phyloP scores from a whole-genome alignment of 139 green algal genomes.

The Desmodesmus armatus region DNA sequence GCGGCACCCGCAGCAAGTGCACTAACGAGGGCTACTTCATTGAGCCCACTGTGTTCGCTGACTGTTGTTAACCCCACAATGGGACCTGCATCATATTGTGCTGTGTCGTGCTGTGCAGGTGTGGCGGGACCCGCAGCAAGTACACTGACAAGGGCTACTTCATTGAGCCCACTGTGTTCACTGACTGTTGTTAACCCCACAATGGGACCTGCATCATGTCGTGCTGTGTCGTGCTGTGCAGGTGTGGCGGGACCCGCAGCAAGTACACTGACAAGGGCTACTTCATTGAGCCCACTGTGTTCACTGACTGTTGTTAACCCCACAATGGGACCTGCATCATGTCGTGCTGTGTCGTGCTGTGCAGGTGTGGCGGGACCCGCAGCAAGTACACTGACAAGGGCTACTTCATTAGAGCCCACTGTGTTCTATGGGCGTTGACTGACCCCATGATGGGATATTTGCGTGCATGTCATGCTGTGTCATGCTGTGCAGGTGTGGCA shows the following conservation, averaged over 20 bases:
- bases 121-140: conserved; percentile 51
- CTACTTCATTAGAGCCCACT: conserved; percentile 80
- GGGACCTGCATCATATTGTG: not conserved
- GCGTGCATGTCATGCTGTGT: too few relatives aligned
- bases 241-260: too few relatives aligned
- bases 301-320: too few relatives aligned
- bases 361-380: conserved; percentile 48
- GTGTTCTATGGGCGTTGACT: conserved; percentile 81
- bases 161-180: conserved; percentile 82
- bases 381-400: conserved; percentile 60
- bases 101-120: conserved; percentile 5
- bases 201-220: conserved; percentile 71
- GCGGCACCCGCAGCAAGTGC: conserved; percentile 12
- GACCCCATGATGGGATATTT: too few relatives aligned
- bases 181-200: conserved; percentile 69
- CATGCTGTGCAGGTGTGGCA: not conserved
- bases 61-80: too few relatives aligned
- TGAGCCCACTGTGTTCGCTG: conserved; percentile 79
- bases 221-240: conserved; percentile 81
- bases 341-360: not conserved
- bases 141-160: conserved; percentile 75
- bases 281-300: conserved; percentile 75
- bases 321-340: too few relatives aligned
- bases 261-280: conserved; percentile 60
- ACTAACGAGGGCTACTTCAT: conserved; percentile 71